Evolutionary conservation across 345 rosid species (phyloP).

Genomic region (Eucalyptus polybractea): DNA sequence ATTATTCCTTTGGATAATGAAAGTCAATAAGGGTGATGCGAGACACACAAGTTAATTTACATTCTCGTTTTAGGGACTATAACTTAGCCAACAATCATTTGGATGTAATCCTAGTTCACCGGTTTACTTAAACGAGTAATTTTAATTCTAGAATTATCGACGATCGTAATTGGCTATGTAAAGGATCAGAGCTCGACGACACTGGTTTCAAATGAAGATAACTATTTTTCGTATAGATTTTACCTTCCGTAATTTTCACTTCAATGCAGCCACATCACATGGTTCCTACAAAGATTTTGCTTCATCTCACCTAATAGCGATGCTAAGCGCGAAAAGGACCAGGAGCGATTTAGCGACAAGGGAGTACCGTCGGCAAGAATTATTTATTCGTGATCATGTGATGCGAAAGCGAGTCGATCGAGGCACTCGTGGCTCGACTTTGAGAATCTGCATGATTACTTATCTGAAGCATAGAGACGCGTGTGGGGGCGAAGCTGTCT

Average conservation of each 20-base stretch:
- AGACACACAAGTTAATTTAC: background rate
- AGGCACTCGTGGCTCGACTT: background rate
- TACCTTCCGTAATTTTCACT: background rate
- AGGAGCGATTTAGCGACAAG: background rate
- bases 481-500: background rate
- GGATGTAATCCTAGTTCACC: background rate
- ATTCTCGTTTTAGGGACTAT: background rate
- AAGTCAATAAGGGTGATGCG: background rate
- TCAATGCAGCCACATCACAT: background rate
- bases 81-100: background rate
- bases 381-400: background rate
- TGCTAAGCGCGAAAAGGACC: background rate
- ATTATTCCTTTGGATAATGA: too few relatives aligned
- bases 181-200: accelerated
- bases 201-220: background rate
- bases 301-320: background rate
- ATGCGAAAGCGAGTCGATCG: background rate
- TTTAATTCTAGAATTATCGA: background rate
- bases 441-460: background rate
- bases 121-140: background rate
- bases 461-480: background rate
- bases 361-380: background rate
- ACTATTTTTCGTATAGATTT: background rate
- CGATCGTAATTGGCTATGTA: background rate
- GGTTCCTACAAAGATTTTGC: background rate